A percentile compares a stretch with the other conserved stretches of the same genome.
Conservation (phyloP, 2,329 filamentous ascomycete species). For the Blastomyces gilchristii region DNA sequence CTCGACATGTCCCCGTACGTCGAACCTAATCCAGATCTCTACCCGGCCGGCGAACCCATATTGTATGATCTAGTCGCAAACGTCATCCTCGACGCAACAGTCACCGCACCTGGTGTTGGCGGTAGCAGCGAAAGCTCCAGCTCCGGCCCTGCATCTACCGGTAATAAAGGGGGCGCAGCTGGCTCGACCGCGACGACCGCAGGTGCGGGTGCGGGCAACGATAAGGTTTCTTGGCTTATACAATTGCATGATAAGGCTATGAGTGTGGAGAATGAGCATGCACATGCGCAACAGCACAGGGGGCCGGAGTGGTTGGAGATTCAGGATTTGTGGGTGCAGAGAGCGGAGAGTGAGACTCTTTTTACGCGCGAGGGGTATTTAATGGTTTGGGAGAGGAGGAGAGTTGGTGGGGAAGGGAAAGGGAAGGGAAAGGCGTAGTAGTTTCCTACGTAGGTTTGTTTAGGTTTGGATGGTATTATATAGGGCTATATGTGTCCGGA, state of each 20-base stretch:
- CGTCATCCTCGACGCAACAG: constrained; percentile 50
- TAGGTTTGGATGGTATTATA: background rate
- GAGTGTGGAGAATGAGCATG: constrained; percentile 28
- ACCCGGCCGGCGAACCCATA: constrained; percentile 68
- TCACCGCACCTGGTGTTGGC: constrained; percentile 56
- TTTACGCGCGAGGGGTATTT: constrained; percentile 91
- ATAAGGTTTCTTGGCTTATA: constrained; percentile 91
- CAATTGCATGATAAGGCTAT: constrained; percentile 71
- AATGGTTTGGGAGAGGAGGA: constrained; percentile 89
- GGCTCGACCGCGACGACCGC: constrained; percentile 22
- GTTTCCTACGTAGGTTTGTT: background rate
- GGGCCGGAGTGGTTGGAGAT: constrained; percentile 81
- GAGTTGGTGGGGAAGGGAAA: constrained; percentile 28
- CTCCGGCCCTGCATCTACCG: constrained; percentile 9
- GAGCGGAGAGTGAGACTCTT: constrained; percentile 75
- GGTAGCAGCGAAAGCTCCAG: constrained; percentile 14
- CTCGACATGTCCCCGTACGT: constrained; percentile 87
- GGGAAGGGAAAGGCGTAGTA: constrained; percentile 29
- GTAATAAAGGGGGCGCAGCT: constrained; percentile 26
- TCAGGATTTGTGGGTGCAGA: constrained; percentile 88
- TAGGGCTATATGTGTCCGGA: background rate
- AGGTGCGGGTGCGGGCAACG: constrained; percentile 75
- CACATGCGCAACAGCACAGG: constrained; percentile 26
- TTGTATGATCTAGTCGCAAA: constrained; percentile 95
- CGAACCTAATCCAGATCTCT: constrained; percentile 66